phyloP scores from a whole-genome alignment of 768 basidiomycete species.

The Harrya chromipes region DNA sequence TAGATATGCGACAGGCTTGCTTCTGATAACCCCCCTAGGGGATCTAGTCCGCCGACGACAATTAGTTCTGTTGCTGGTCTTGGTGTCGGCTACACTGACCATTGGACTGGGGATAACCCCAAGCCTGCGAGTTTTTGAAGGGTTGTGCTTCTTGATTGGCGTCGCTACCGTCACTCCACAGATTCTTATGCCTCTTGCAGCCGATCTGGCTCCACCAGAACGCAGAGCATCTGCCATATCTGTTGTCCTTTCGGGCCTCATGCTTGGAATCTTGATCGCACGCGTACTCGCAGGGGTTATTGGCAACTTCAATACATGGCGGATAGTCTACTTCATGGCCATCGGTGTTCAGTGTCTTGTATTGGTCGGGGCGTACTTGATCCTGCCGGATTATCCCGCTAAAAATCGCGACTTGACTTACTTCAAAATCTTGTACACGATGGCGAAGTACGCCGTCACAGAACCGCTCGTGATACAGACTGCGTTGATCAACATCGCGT shows the following conservation, averaged over 20 bases:
- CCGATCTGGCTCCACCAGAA: constrained; percentile 75
- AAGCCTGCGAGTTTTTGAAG: constrained; percentile 58
- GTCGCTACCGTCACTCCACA: constrained; percentile 70
- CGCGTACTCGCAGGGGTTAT: constrained; percentile 75
- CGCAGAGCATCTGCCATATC: constrained; percentile 73
- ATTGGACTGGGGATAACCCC: constrained; percentile 69
- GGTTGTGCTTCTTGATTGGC: constrained; percentile 69
- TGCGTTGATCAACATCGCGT: constrained; percentile 56
- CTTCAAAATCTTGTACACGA: constrained; percentile 64
- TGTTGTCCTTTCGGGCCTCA: constrained; percentile 64
- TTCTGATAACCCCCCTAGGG: constrained; percentile 78
- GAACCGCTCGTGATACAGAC: constrained; percentile 78
- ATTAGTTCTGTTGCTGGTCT: constrained; percentile 58
- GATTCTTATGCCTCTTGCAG: constrained; percentile 72
- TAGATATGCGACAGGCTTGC: constrained; percentile 69
- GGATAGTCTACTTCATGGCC: constrained; percentile 75
- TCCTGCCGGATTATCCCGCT: constrained; percentile 82
- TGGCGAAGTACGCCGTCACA: constrained; percentile 73
- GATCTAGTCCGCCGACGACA: constrained; percentile 78
- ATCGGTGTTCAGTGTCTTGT: constrained; percentile 66
- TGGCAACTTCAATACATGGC: constrained; percentile 67
- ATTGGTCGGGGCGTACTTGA: constrained; percentile 53
- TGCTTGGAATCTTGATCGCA: constrained; percentile 72
- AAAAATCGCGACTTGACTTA: constrained; percentile 68
- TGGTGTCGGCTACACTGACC: constrained; percentile 53